phyloP scores from a whole-genome alignment of 2,329 filamentous ascomycete species.

The Aureobasidium mangrovei region DNA sequence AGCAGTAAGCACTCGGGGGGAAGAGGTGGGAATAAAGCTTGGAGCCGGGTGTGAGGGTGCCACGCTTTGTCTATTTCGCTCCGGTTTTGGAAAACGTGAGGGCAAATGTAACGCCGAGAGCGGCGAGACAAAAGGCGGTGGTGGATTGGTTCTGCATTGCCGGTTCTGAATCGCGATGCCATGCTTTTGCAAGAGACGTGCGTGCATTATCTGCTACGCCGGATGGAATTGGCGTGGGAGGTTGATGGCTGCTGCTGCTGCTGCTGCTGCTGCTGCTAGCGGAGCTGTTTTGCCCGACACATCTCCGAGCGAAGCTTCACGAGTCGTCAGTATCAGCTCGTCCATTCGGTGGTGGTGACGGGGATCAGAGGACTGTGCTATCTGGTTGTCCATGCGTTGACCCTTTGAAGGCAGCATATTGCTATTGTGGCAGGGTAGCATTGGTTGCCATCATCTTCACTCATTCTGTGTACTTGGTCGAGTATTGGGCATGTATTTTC shows the following conservation, averaged over 20 bases:
- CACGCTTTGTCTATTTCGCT: neutral
- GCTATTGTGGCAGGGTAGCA: too few species aligned
- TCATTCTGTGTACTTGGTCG: too few species aligned
- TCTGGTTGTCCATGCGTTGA: too few species aligned
- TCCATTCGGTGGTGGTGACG: too few species aligned
- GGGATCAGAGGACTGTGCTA: too few species aligned
- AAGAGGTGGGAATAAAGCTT: neutral
- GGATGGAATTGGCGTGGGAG: conserved; percentile 1
- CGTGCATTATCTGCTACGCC: conserved; percentile 6
- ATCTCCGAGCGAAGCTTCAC: neutral
- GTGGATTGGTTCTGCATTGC: neutral
- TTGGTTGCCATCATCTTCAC: too few species aligned
- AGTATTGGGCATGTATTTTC: too few species aligned
- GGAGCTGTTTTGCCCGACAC: neutral
- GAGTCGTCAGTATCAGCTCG: neutral
- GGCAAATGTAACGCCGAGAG: neutral
- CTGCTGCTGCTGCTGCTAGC: neutral
- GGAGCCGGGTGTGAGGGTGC: neutral
- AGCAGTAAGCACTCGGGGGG: neutral
- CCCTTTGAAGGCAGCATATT: too few species aligned
- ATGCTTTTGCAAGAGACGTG: neutral
- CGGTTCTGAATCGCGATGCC: neutral
- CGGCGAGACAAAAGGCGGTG: neutral
- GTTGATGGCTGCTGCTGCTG: neutral
- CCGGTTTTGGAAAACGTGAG: too few species aligned